phyloP scores from a whole-genome alignment of 2,329 filamentous ascomycete genomes.

The Microcera coccophila region DNA sequence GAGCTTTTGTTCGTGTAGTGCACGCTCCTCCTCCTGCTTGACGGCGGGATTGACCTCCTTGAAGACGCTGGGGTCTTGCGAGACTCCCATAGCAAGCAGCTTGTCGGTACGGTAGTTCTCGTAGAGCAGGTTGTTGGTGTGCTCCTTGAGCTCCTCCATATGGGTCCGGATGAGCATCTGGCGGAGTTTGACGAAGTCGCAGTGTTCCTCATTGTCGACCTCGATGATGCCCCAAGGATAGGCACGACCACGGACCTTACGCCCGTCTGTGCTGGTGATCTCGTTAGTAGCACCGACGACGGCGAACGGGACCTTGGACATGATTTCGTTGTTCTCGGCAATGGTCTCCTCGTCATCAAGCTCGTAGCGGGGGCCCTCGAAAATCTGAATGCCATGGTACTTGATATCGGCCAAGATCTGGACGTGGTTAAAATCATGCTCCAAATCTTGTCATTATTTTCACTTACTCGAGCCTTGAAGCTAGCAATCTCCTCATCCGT shows the following conservation, averaged over 20 bases:
- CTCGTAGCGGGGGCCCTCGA: conserved; percentile 97
- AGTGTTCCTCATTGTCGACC: conserved; percentile 99
- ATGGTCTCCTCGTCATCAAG: conserved; percentile 99
- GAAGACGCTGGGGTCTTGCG: conserved; percentile 98
- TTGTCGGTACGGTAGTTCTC: conserved; percentile 99
- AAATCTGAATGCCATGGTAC: conserved; percentile 97
- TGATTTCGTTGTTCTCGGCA: conserved; percentile 99
- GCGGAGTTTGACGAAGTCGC: conserved; percentile 98
- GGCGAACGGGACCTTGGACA: conserved; percentile 99
- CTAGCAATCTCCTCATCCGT: conserved; percentile 92
- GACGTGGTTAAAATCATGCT: conserved; percentile 9
- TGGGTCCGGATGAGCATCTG: conserved; percentile 99
- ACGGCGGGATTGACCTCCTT: conserved; percentile 99
- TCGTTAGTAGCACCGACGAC: conserved; percentile 96
- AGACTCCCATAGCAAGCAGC: conserved; percentile 96
- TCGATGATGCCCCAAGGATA: conserved; percentile 99
- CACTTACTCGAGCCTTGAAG: conserved; percentile 95
- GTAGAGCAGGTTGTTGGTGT: conserved; percentile 98
- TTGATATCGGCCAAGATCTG: conserved; percentile 96
- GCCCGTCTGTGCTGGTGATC: conserved; percentile 84
- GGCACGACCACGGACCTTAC: conserved; percentile 89
- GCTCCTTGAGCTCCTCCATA: conserved; percentile 99
- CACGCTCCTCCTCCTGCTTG: conserved; percentile 99
- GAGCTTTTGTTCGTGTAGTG: conserved; percentile 98
- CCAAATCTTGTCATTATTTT: too few relatives aligned